These are phyloP conservation scores for Solanum gandarillasii DNA, from an alignment of 257 asterid species.

Conservation along the genomic window DNA sequence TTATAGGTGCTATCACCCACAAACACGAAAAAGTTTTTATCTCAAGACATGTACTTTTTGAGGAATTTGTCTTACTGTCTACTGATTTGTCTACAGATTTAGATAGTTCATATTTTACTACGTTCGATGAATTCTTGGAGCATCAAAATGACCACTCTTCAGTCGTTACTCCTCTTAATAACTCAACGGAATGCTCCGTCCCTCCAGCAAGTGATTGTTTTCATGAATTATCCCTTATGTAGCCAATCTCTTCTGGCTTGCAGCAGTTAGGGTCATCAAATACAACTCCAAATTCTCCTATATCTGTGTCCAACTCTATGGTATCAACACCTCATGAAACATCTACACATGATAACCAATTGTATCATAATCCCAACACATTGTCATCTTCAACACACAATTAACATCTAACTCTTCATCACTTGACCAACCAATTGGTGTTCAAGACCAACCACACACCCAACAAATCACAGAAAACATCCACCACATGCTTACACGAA, in stretches of 20 bases:
- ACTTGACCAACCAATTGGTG: background rate
- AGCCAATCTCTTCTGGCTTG: background rate
- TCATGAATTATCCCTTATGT: too few species aligned
- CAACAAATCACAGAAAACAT: too few species aligned
- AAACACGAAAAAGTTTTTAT: background rate
- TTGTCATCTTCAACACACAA: background rate
- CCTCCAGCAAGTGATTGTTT: background rate
- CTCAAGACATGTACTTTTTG: background rate
- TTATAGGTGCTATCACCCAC: background rate
- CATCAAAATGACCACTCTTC: background rate
- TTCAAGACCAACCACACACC: background rate
- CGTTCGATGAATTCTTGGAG: background rate
- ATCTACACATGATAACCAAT: background rate
- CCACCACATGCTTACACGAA: background rate
- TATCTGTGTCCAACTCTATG: background rate
- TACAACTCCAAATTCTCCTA: background rate
- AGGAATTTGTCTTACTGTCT: background rate
- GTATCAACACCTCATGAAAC: background rate
- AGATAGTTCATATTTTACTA: background rate
- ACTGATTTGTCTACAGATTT: background rate
- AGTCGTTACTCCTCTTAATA: background rate
- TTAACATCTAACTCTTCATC: background rate
- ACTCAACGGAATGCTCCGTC: background rate
- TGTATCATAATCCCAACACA: background rate
- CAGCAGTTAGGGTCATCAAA: background rate